Evolutionary conservation across 768 basidiomycete genomes (phyloP).

Genomic region (Tulasnella sp.): DNA sequence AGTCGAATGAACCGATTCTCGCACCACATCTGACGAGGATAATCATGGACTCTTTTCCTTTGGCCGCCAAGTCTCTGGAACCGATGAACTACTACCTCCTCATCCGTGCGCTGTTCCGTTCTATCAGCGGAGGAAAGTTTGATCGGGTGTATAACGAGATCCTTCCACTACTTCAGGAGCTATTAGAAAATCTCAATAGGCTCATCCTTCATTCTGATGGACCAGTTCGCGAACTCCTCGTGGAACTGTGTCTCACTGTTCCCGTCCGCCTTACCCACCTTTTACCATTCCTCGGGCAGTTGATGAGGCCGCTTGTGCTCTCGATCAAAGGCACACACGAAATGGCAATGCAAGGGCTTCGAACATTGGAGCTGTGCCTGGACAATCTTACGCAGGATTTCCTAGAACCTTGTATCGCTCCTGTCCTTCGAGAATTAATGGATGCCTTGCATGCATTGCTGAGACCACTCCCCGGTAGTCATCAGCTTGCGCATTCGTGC

Average conservation of each 20-base stretch:
- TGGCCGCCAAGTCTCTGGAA: constrained; percentile 82
- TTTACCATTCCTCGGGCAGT: constrained; percentile 82
- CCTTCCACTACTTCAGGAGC: constrained; percentile 86
- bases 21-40: constrained; percentile 84
- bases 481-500: constrained; percentile 84
- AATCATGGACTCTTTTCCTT: constrained; percentile 91
- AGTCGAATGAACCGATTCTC: constrained; percentile 79
- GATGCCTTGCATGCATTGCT: constrained; percentile 84
- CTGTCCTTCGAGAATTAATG: constrained; percentile 87
- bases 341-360: constrained; percentile 84
- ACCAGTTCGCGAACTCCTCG: constrained; percentile 74
- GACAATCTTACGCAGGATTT: constrained; percentile 98
- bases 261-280: constrained; percentile 91
- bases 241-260: constrained; percentile 93
- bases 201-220: constrained; percentile 71
- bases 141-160: constrained; percentile 94
- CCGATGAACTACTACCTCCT: constrained; percentile 89
- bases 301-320: constrained; percentile 92
- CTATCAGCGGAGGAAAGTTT: constrained; percentile 84
- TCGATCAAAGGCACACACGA: constrained; percentile 80
- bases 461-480: constrained; percentile 77
- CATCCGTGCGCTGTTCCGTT: constrained; percentile 81
- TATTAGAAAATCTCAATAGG: constrained; percentile 87
- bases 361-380: constrained; percentile 96
- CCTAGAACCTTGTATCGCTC: constrained; percentile 87